Evolutionary conservation across 139 green algal genomes (phyloP).

Genomic region (Auxenochlorella pyrenoidosa): DNA sequence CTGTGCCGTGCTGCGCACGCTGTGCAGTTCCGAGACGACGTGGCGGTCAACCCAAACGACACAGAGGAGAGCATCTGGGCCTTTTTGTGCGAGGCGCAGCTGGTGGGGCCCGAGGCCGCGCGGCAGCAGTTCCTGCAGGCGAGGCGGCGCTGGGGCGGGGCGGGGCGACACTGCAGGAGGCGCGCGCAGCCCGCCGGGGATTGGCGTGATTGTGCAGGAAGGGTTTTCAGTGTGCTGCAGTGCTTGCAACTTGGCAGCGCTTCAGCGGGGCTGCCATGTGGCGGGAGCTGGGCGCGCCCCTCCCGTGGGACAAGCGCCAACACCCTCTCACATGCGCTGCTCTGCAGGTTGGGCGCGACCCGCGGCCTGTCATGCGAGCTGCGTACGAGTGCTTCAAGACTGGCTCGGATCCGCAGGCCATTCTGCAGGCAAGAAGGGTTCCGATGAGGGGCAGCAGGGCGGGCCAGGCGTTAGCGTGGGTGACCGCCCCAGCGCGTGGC

Average conservation of each 20-base stretch:
- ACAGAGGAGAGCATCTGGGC: conserved; percentile 90
- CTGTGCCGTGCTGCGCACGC: too few relatives aligned
- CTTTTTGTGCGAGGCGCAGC: conserved; percentile 86
- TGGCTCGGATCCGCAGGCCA: conserved; percentile 30
- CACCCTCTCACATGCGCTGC: too few relatives aligned
- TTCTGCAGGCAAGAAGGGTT: conserved; percentile 26
- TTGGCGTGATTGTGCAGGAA: too few relatives aligned
- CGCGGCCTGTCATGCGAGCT: conserved; percentile 78
- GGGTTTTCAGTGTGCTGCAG: too few relatives aligned
- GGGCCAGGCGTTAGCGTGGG: not conserved
- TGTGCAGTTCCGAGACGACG: conserved; percentile 67
- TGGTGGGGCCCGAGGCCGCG: conserved; percentile 65
- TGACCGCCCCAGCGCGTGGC: too few relatives aligned
- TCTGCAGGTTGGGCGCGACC: conserved; percentile 75
- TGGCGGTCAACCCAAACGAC: conserved; percentile 94
- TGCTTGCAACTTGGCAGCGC: too few relatives aligned
- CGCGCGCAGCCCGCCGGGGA: too few relatives aligned
- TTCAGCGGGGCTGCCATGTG: too few relatives aligned
- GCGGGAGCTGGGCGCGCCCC: too few relatives aligned
- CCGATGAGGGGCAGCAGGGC: not conserved
- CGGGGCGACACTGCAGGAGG: too few relatives aligned
- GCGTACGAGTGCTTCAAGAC: conserved; percentile 64
- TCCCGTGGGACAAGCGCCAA: too few relatives aligned
- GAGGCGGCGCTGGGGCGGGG: not conserved
- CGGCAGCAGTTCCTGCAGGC: conserved; percentile 77